Conservation (phyloP, 805 yeast species). For the Barnettozyma wickerhamii region DNA sequence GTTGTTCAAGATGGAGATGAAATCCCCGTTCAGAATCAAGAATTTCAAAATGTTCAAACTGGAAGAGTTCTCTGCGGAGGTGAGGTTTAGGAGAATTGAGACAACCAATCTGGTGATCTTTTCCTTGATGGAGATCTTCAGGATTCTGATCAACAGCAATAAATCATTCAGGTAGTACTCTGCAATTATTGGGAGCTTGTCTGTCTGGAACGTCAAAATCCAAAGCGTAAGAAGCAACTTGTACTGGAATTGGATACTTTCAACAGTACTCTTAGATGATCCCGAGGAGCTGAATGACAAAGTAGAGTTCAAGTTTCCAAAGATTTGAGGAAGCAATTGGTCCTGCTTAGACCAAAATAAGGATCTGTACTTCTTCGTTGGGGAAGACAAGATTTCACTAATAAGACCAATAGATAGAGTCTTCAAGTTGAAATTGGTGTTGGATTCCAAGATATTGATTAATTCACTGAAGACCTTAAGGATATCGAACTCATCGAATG, state of each 20-base stretch:
- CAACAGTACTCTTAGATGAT: conserved; percentile 20
- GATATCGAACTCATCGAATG: conserved; percentile 10
- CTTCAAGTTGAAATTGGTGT: conserved; percentile 44
- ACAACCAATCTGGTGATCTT: conserved; percentile 84
- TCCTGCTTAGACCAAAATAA: conserved; percentile 43
- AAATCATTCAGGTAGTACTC: conserved; percentile 48
- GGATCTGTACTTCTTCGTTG: conserved; percentile 48
- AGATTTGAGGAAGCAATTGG: conserved; percentile 43
- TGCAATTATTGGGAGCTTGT: conserved; percentile 48
- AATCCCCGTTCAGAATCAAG: conserved; percentile 68
- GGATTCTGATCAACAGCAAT: conserved; percentile 41
- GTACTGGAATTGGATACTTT: conserved; percentile 68
- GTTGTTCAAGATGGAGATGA: conserved; percentile 60
- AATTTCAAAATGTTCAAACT: conserved; percentile 55
- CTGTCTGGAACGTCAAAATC: conserved; percentile 72
- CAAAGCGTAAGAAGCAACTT: conserved; percentile 73
- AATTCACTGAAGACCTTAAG: conserved; percentile 12
- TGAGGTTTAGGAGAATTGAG: conserved; percentile 63
- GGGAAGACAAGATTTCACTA: conserved; percentile 45
- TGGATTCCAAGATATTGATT: conserved; percentile 25
- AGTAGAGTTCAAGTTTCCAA: conserved; percentile 38
- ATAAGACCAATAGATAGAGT: conserved; percentile 62
- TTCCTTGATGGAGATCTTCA: conserved; percentile 84
- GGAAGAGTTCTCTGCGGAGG: conserved; percentile 33
- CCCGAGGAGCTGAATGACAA: conserved; percentile 24